Percentiles rank a stretch among this genome's conserved stretches.
Conservation (phyloP, 2,329 filamentous ascomycete species). For the Purpureocillium lavendulum region DNA sequence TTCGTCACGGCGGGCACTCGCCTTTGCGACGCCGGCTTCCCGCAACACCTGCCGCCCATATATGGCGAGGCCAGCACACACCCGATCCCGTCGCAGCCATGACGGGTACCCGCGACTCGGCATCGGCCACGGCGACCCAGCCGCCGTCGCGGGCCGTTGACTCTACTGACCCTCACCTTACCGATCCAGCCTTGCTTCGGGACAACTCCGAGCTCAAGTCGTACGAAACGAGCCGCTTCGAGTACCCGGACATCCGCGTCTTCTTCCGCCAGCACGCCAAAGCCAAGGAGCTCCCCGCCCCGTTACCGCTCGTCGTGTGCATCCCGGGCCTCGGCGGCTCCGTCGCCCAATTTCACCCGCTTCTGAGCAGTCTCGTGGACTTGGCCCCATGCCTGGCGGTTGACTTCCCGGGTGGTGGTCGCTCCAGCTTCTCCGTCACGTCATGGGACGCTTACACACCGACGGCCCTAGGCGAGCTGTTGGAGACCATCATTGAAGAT, state of each 20-base stretch:
- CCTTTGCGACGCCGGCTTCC: no score
- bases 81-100: conserved; percentile 1
- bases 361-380: conserved; percentile 75
- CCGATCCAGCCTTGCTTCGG: conserved; percentile 72
- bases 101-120: conserved; percentile 1
- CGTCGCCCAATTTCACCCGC: conserved; percentile 74
- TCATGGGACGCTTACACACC: conserved; percentile 73
- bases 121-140: background rate
- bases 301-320: conserved; percentile 80
- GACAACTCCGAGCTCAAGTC: conserved; percentile 64
- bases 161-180: conserved; percentile 33
- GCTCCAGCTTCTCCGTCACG: conserved; percentile 64
- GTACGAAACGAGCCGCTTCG: conserved; percentile 63
- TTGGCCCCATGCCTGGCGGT: conserved; percentile 74
- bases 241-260: conserved; percentile 69
- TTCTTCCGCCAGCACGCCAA: conserved; percentile 81
- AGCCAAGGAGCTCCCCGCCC: conserved; percentile 68
- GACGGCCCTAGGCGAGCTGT: conserved; percentile 64
- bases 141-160: background rate
- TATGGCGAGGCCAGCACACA: no score
- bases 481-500: conserved; percentile 65
- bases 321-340: conserved; percentile 92
- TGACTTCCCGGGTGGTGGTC: conserved; percentile 84
- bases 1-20: no score
- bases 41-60: no score